Conservation (phyloP, 2,329 filamentous ascomycete genomes). For the Aspergillus hiratsukae region DNA sequence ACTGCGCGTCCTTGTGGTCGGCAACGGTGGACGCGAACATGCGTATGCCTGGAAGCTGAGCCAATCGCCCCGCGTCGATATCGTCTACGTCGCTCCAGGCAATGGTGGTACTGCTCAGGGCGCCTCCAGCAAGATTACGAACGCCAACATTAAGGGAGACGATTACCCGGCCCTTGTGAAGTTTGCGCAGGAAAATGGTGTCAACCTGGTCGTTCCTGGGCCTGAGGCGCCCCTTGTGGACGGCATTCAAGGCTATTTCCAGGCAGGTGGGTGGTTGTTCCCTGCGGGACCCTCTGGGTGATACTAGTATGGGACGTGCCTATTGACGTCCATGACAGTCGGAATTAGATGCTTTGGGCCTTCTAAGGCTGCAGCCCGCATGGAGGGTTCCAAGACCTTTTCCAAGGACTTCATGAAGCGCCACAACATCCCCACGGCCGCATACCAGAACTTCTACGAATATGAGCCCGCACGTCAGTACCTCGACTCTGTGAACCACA, state of each 20-base stretch:
- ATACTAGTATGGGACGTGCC: background rate
- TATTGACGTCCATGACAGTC: slow-evolving; percentile 35
- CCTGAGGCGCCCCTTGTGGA: slow-evolving; percentile 92
- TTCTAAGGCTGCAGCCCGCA: slow-evolving; percentile 72
- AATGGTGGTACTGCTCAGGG: slow-evolving; percentile 77
- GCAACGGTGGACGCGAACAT: slow-evolving; percentile 92
- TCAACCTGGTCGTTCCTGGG: slow-evolving; percentile 84
- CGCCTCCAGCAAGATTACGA: slow-evolving; percentile 58
- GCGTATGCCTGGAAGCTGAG: slow-evolving; percentile 90
- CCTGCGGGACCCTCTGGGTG: background rate
- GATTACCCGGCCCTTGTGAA: slow-evolving; percentile 74
- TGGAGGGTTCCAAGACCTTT: slow-evolving; percentile 97
- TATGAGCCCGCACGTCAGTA: slow-evolving; percentile 70
- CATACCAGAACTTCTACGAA: slow-evolving; percentile 81
- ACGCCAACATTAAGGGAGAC: slow-evolving; percentile 67
- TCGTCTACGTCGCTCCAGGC: slow-evolving; percentile 66
- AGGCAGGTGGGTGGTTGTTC: slow-evolving; percentile 41
- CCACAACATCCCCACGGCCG: slow-evolving; percentile 83
- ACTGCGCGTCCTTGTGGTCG: slow-evolving; percentile 76
- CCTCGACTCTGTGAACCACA: slow-evolving; percentile 64
- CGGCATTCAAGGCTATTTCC: slow-evolving; percentile 81
- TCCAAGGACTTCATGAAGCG: slow-evolving; percentile 97
- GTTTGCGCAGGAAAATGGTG: slow-evolving; percentile 65
- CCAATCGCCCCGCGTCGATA: slow-evolving; percentile 72
- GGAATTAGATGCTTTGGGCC: slow-evolving; percentile 84